phyloP scores from a whole-genome alignment of 257 asterid genomes.

The Solanum etuberosum region DNA sequence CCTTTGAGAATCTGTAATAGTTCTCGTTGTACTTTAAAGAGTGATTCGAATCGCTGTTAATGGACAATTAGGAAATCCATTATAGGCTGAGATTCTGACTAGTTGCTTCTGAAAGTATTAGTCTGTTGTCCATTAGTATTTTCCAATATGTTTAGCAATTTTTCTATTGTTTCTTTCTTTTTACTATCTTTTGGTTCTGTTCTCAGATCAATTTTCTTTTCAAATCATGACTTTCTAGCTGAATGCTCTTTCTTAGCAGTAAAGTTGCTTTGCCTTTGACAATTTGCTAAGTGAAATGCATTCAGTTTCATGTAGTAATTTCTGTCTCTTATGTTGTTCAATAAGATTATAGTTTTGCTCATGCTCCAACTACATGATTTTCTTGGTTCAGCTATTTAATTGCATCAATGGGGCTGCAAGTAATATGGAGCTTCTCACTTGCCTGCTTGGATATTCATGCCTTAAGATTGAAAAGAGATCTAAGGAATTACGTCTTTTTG shows the following conservation, averaged over 20 bases:
- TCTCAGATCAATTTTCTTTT: not conserved
- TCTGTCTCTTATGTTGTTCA: not conserved
- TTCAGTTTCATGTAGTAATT: not conserved
- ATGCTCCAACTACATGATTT: not conserved
- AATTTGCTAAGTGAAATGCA: not conserved
- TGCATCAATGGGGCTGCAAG: conserved; percentile 95
- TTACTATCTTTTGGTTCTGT: not conserved
- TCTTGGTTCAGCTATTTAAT: conserved; percentile 63
- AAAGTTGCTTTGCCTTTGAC: not conserved
- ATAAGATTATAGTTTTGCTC: not conserved
- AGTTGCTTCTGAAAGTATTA: not conserved
- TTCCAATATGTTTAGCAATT: not conserved
- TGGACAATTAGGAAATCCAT: not conserved
- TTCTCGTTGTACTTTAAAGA: not conserved
- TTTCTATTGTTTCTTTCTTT: not conserved
- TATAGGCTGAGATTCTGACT: not conserved
- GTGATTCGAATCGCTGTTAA: not conserved
- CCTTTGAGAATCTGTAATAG: not conserved
- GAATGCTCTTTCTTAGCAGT: not conserved
- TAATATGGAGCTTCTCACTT: conserved; percentile 86
- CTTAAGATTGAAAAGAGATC: conserved; percentile 66
- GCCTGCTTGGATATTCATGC: conserved; percentile 82
- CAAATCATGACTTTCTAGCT: not conserved
- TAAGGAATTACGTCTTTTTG: conserved; percentile 48
- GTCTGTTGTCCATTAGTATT: not conserved